Evolutionary conservation across 2,329 filamentous ascomycete species (phyloP).

Genomic region (Nannizziopsis arthrosporioides): DNA sequence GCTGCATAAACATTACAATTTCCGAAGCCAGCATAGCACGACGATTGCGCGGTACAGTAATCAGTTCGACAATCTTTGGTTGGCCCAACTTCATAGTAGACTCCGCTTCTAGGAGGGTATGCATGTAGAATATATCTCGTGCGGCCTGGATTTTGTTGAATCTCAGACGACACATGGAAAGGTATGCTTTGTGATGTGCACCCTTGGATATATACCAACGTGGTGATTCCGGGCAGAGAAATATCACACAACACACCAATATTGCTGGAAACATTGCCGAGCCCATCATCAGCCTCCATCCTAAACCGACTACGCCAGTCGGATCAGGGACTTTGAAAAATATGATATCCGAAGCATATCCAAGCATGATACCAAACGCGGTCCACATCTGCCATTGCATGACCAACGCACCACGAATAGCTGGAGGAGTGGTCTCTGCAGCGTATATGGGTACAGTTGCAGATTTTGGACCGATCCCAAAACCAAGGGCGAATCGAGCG

Average conservation of each 20-base stretch:
- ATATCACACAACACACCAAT: constrained; percentile 48
- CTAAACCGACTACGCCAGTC: constrained; percentile 43
- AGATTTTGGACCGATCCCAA: constrained; percentile 66
- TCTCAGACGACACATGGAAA: constrained; percentile 34
- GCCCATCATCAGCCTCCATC: constrained; percentile 60
- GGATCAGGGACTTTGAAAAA: constrained; percentile 47
- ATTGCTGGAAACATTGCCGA: constrained; percentile 54
- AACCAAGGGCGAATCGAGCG: constrained; percentile 60
- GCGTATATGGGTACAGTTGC: constrained; percentile 66
- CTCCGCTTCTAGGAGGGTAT: constrained; percentile 50
- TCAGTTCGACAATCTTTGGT: constrained; percentile 45
- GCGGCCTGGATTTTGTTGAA: constrained; percentile 36
- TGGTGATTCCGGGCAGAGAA: constrained; percentile 47
- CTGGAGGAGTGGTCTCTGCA: constrained; percentile 59
- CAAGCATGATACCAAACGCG: constrained; percentile 42
- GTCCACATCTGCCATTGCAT: constrained; percentile 66
- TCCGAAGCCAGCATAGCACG: constrained; percentile 50
- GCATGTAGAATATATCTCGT: constrained; percentile 37
- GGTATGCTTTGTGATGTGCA: constrained; percentile 32
- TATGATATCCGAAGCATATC: constrained; percentile 50
- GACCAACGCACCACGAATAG: constrained; percentile 61
- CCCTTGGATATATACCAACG: constrained; percentile 40
- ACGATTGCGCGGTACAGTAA: constrained; percentile 51
- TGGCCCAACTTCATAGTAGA: constrained; percentile 40
- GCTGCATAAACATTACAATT: constrained; percentile 58